These are phyloP conservation scores for Berkeleyomyces rouxiae DNA, from an alignment of 2,329 filamentous ascomycete genomes.

Conservation along the genomic window DNA sequence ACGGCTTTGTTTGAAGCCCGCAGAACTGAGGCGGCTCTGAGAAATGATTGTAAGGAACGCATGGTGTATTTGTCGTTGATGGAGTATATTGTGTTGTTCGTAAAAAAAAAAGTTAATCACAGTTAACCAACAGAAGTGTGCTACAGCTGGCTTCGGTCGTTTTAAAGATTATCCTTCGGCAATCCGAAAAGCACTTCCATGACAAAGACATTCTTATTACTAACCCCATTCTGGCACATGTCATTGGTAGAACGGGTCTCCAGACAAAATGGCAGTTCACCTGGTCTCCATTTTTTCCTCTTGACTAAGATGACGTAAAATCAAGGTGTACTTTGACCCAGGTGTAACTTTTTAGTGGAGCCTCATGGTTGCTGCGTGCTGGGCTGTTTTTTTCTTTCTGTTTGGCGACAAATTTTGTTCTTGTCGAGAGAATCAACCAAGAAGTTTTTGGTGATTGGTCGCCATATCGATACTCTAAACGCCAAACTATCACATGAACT, in stretches of 20 bases:
- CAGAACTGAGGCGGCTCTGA: conserved; percentile 10
- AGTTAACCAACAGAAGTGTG: neutral
- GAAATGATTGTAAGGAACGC: neutral
- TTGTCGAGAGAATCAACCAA: neutral
- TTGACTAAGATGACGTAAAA: conserved; percentile 12
- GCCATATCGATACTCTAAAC: neutral
- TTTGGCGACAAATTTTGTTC: neutral
- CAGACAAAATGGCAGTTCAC: neutral
- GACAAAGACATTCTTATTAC: conserved; percentile 6
- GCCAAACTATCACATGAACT: neutral
- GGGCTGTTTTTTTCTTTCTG: neutral
- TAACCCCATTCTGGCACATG: conserved; percentile 3
- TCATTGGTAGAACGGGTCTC: conserved; percentile 3
- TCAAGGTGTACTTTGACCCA: neutral
- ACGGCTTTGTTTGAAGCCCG: conserved; percentile 9
- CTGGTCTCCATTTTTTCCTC: neutral
- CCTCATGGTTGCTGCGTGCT: neutral
- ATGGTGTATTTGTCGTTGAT: neutral
- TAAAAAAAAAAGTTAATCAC: neutral
- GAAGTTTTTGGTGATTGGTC: neutral
- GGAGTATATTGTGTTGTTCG: neutral
- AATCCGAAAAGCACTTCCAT: conserved; percentile 1
- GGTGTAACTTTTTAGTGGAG: conserved; percentile 1
- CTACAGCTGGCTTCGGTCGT: neutral
- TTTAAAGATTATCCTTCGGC: neutral